phyloP scores from a whole-genome alignment of 2,329 filamentous ascomycete genomes.

The Colletotrichum godetiae region DNA sequence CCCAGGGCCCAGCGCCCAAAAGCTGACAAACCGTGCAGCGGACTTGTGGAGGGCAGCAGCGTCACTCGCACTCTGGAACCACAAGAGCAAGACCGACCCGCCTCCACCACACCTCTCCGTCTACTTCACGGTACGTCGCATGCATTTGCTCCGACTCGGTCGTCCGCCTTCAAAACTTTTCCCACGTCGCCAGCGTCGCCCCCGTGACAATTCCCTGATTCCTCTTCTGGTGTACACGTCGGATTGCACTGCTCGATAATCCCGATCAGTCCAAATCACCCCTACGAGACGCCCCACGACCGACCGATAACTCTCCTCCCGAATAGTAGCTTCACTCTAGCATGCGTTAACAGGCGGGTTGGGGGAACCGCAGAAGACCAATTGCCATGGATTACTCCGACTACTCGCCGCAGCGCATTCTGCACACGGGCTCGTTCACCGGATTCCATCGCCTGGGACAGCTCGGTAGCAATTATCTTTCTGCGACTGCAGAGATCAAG shows the following conservation, averaged over 20 bases:
- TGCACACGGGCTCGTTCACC: constrained; percentile 70
- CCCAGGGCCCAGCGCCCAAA: neutral
- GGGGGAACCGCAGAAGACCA: constrained; percentile 19
- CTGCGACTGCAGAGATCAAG: constrained; percentile 56
- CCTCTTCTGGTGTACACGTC: neutral
- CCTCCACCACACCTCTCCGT: constrained; percentile 22
- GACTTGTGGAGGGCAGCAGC: neutral
- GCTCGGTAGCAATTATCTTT: constrained; percentile 71
- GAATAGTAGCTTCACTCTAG: constrained; percentile 23
- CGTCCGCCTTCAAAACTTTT: constrained; percentile 20
- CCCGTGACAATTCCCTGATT: neutral
- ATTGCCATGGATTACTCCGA: constrained; percentile 34
- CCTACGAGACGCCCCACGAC: neutral
- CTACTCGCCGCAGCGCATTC: constrained; percentile 57
- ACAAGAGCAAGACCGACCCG: neutral
- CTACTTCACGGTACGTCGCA: constrained; percentile 25
- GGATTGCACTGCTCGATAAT: neutral
- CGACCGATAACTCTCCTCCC: neutral
- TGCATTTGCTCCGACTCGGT: constrained; percentile 25
- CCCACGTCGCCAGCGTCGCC: constrained; percentile 1
- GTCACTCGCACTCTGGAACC: constrained; percentile 27
- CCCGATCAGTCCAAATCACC: neutral
- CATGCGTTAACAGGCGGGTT: constrained; percentile 33
- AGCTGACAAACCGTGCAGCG: constrained; percentile 33
- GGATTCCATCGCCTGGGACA: constrained; percentile 63